Conservation (phyloP, 208 protist species). For the Trypanosomatidae sp. region DNA sequence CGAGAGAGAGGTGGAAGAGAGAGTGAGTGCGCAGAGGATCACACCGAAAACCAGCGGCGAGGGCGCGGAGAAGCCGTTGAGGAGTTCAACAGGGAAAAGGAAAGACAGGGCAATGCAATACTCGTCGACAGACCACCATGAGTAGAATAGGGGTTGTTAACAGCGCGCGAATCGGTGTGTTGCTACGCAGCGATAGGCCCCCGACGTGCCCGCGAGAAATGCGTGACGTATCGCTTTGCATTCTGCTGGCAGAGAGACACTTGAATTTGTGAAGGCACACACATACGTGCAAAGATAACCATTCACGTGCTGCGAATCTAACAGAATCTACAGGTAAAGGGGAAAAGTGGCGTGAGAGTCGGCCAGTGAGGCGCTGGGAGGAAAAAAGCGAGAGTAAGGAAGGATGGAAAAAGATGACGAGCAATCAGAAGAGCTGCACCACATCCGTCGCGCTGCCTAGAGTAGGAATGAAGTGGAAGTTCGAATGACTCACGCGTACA, state of each 20-base stretch:
- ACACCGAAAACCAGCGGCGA: neutral
- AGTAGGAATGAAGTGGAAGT: neutral
- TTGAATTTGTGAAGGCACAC: neutral
- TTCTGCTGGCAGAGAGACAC: neutral
- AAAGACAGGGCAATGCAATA: neutral
- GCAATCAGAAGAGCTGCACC: neutral
- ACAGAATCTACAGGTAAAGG: neutral
- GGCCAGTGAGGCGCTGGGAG: too few species aligned
- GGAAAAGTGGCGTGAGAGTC: neutral
- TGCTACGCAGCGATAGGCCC: neutral
- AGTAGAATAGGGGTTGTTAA: too few species aligned
- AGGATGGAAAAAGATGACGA: neutral
- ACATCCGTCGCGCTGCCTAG: neutral
- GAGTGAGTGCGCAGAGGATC: neutral
- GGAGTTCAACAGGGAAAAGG: neutral
- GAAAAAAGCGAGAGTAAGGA: neutral
- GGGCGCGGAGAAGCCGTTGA: neutral
- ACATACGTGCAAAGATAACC: neutral
- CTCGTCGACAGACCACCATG: slow-evolving; percentile 45
- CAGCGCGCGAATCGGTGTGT: neutral
- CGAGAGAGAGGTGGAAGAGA: neutral
- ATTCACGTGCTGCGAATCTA: neutral
- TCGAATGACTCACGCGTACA: neutral
- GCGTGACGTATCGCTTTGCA: neutral
- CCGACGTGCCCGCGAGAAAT: neutral